Percentiles rank a stretch among this genome's conserved stretches.
phyloP scores from a whole-genome alignment of 2,329 filamentous ascomycete genomes.

The Aspergillus pseudoviridinutans region DNA sequence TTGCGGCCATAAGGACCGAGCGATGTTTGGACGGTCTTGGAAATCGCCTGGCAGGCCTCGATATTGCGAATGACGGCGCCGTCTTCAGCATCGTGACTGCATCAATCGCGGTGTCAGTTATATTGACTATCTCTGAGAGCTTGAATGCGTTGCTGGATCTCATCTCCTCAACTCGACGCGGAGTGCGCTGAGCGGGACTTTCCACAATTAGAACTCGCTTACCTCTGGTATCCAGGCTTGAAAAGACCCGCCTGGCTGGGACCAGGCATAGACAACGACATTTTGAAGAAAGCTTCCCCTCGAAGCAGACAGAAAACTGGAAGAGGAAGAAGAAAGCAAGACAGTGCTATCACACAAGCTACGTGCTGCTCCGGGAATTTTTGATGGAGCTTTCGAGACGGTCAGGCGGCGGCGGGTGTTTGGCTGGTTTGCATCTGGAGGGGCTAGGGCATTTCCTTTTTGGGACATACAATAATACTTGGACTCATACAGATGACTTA shows the following conservation, averaged over 20 bases:
- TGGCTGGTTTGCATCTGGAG: conserved; percentile 37
- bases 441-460: conserved; percentile 22
- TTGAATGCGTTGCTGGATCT: neutral
- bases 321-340: conserved; percentile 6
- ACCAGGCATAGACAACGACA: conserved; percentile 95
- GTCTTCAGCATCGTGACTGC: conserved; percentile 97
- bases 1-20: conserved; percentile 96
- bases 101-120: conserved; percentile 13
- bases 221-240: conserved; percentile 97
- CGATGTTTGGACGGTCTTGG: conserved; percentile 93
- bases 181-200: conserved; percentile 3
- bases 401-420: conserved; percentile 29
- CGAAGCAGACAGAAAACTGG: conserved; percentile 5
- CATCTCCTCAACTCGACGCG: neutral
- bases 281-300: conserved; percentile 42
- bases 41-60: conserved; percentile 94
- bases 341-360: conserved; percentile 10
- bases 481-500: neutral
- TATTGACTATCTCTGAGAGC: too few relatives aligned
- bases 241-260: conserved; percentile 92
- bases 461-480: neutral
- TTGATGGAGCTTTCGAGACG: conserved; percentile 30
- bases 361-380: conserved; percentile 33
- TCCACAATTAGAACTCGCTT: conserved; percentile 37
- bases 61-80: conserved; percentile 97